Base-by-base conservation (phyloP, 1,139 yeast genomes). In the Lodderomyces orthopsilosis region DNA sequence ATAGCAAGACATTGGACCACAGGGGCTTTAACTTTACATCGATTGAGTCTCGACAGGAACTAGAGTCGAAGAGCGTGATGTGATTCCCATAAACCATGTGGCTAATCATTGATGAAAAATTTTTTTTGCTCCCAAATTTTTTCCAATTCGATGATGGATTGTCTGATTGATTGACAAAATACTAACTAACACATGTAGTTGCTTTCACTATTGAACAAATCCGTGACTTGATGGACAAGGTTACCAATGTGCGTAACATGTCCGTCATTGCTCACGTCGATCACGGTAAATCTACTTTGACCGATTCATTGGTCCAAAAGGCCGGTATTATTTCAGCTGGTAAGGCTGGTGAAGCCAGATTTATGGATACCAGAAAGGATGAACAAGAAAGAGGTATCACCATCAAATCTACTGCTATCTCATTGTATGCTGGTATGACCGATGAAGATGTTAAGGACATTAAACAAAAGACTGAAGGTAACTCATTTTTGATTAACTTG, bases 201-300 rank as follows among this genome's bases (percentile, higher is more conserved):
- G 83, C 83, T 71, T 81, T 81, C 79, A 81, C 85, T 70, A 80
- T 81, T 73, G 86, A 85, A 77, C 97, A 91, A 81, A 91, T 91
- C 87, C 95, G 98, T 81, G 91, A 78, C 66, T 85, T 91, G 78
- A 91, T 91, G 98, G 98, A 93, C 95, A 87, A 85, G 79, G 96
- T 90, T 81, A 85, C 97, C 77, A 91, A 93, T 73, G 97, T 93
- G 70, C 96, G 98, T 83, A 93, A 93, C 95, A 93, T 93, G 95
- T 93, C 98, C 77, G 98, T 93, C 77, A 93, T 93, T 85, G 98
- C 98, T 71, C 98, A 93, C 87, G 98, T 93, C 86, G 98, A 93
- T 84, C 98, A 93, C 84, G 98, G 98, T 81, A 93, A 93, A 78
- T 90, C 98, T 60, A 93, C 98, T 66, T 85, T 93, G 77, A 90